Conservation (phyloP, 2,329 filamentous ascomycete species). For the Dactylellina leptospora region DNA sequence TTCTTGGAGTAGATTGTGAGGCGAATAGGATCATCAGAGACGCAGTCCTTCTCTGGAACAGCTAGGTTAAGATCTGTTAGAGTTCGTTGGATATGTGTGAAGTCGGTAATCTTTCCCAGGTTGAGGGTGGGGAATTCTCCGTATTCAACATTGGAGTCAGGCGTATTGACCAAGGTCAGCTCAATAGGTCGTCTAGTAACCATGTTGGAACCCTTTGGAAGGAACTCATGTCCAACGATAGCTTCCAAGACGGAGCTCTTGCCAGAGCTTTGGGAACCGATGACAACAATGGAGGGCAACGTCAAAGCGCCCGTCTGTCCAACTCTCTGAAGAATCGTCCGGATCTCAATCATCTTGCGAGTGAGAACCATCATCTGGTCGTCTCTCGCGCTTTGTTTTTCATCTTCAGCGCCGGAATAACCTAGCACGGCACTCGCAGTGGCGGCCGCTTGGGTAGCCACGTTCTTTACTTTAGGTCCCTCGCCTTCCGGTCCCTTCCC, state of each 20-base stretch:
- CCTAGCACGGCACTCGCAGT: constrained; percentile 81
- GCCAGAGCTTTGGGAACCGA: constrained; percentile 96
- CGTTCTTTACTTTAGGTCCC: constrained; percentile 67
- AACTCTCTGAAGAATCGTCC: constrained; percentile 87
- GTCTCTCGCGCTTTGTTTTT: constrained; percentile 78
- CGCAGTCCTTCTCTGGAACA: constrained; percentile 88
- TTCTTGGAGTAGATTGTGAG: constrained; percentile 94
- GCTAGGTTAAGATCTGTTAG: constrained; percentile 94
- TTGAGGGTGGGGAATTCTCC: constrained; percentile 95
- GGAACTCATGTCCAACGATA: constrained; percentile 95
- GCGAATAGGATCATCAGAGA: constrained; percentile 95
- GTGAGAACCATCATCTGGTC: constrained; percentile 99
- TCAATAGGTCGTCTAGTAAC: constrained; percentile 95
- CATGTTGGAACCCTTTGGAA: constrained; percentile 99
- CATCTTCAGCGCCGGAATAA: constrained; percentile 72
- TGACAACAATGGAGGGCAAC: constrained; percentile 97
- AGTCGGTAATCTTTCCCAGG: constrained; percentile 88
- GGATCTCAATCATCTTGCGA: constrained; percentile 99
- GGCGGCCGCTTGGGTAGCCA: constrained; percentile 71
- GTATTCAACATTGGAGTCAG: constrained; percentile 84
- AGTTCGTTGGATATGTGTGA: constrained; percentile 88
- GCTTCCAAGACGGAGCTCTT: constrained; percentile 97
- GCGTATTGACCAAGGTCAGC: constrained; percentile 93
- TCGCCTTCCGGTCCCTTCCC: constrained; percentile 62
- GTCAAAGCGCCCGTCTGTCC: constrained; percentile 89